phyloP scores from a whole-genome alignment of 2,329 filamentous ascomycete species.

The Diaporthe vaccinii region DNA sequence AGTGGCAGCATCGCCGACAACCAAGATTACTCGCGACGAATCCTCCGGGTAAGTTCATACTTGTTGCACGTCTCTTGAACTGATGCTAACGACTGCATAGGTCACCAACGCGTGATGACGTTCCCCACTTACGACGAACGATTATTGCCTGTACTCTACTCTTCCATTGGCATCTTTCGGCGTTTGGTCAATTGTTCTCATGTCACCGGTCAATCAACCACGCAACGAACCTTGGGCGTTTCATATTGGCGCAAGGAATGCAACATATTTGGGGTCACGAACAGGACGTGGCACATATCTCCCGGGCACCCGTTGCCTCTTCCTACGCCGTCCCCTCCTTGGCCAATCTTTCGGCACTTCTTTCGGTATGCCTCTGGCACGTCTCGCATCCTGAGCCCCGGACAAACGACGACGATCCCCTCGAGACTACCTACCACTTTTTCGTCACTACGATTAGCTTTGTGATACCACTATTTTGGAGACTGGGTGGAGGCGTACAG shows the following conservation, averaged over 20 bases:
- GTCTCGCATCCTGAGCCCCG: constrained; percentile 22
- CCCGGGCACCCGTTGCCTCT: constrained; percentile 46
- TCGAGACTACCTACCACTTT: constrained; percentile 34
- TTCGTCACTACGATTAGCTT: constrained; percentile 42
- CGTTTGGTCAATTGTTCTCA: constrained; percentile 51
- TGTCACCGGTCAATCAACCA: constrained; percentile 45
- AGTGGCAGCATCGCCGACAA: constrained; percentile 98
- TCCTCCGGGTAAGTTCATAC: constrained; percentile 81
- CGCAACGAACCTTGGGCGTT: constrained; percentile 41
- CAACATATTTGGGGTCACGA: constrained; percentile 42
- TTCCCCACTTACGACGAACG: constrained; percentile 52
- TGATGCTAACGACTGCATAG: constrained; percentile 51
- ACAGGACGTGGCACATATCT: constrained; percentile 45
- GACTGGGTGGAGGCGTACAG: constrained; percentile 22
- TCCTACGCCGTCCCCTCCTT: constrained; percentile 59
- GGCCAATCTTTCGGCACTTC: constrained; percentile 44
- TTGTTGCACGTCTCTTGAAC: not conserved
- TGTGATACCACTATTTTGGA: constrained; percentile 42
- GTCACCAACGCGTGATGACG: constrained; percentile 70
- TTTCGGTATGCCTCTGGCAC: constrained; percentile 33
- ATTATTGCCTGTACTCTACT: constrained; percentile 54
- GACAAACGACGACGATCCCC: constrained; percentile 24
- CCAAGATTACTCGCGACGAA: constrained; percentile 95
- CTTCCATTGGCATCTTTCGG: constrained; percentile 53
- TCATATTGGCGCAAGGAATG: constrained; percentile 36